These are phyloP conservation scores for Wickerhamomyces tratensis DNA, from an alignment of 805 yeast genomes.

Conservation along the genomic window DNA sequence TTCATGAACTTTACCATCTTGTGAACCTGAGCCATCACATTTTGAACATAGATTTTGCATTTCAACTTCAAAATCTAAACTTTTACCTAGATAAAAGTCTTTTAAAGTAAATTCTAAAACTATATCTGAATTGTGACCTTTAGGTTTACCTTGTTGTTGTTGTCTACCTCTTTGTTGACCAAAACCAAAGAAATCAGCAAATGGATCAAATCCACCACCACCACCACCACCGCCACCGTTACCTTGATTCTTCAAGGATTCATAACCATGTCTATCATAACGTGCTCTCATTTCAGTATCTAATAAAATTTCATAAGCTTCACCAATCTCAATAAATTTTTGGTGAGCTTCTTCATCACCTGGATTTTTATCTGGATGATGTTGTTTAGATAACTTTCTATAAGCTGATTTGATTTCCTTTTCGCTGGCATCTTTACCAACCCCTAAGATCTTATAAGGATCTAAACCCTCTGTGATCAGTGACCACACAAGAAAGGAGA, in stretches of 20 bases:
- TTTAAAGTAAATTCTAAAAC: slow-evolving; percentile 44
- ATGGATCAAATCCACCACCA: slow-evolving; percentile 48
- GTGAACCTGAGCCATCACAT: slow-evolving; percentile 82
- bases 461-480: slow-evolving; percentile 20
- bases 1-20: slow-evolving; percentile 58
- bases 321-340: slow-evolving; percentile 83
- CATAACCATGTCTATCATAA: slow-evolving; percentile 74
- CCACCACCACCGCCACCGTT: slow-evolving; percentile 25
- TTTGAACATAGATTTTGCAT: slow-evolving; percentile 68
- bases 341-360: slow-evolving; percentile 76
- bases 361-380: slow-evolving; percentile 92
- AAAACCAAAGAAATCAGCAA: slow-evolving; percentile 49
- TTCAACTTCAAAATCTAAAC: slow-evolving; percentile 47
- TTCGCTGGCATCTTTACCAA: slow-evolving; percentile 59
- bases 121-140: slow-evolving; percentile 57
- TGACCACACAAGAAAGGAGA: not conserved
- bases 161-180: slow-evolving; percentile 13
- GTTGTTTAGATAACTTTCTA: slow-evolving; percentile 69
- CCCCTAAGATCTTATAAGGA: slow-evolving; percentile 57
- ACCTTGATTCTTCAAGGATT: slow-evolving; percentile 55
- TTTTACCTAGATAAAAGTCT: slow-evolving; percentile 66
- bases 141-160: slow-evolving; percentile 30
- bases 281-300: slow-evolving; percentile 58
- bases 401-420: slow-evolving; percentile 82
- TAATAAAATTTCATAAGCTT: slow-evolving; percentile 80